Base-by-base conservation (phyloP, 1,284 basidiomycete genomes). In the Ustilago tritici region DNA sequence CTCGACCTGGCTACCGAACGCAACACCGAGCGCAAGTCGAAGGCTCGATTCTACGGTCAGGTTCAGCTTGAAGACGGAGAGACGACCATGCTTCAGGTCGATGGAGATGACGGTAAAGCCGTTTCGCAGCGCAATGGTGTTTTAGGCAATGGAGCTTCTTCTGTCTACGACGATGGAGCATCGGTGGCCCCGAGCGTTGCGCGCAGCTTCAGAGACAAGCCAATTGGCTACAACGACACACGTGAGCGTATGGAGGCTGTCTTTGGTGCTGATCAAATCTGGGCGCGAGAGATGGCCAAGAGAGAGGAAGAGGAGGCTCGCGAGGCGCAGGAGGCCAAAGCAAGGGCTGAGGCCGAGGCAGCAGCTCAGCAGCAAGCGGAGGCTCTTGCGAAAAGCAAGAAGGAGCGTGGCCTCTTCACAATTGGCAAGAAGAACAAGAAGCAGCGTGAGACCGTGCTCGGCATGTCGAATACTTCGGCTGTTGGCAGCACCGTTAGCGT, bases 191-290 rank as follows among this genome's bases (percentile, higher is more conserved):
- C 77, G 12, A 81, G 79, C 50, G 53, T 70, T 12, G 80, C 77
- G 3, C 64, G 59, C n/a, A 63, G 71, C 43, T 82, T 83, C 72
- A 50, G 72, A 12, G 81, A 83, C 43, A 79, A 81, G 54, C 81
- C 82, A 8, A 17, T 82, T 31, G 82, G 82, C 15, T 75, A 66
- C 64, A 84, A 85, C 36, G 84, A 85, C 61, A 85, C 84, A 14
- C 64, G 79, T 4, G 82, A 83, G 59, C 73, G 84, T 12, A 85
- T 85, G 84, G 70, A 76, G 52, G 80, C 82, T 10, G 72, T 81
- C 6, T 85, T 85, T 60, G 84, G 84, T 47, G 57, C 68, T 0
- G 79, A 82, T 50, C 54, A 69, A 6, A 35, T 74, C 23, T 84
- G 80, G 78, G 71, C 65, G 3, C 65, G 75, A n/a, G 84, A 85